Conservation (phyloP, 169 alveolate species). For the Plasmodium ovale region DNA sequence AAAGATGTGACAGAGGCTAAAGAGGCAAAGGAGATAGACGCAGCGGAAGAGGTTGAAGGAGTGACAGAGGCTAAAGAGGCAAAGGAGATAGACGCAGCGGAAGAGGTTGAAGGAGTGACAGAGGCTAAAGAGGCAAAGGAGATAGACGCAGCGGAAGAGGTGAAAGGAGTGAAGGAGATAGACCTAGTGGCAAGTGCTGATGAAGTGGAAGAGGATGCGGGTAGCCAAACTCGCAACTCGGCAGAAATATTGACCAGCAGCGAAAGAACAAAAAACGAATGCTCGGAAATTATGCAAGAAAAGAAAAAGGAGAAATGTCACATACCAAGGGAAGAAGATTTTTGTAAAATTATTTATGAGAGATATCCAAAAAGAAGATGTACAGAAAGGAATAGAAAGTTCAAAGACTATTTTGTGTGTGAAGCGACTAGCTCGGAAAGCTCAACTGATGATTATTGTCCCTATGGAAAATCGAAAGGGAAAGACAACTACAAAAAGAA, state of each 20-base stretch:
- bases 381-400: not conserved
- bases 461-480: not conserved
- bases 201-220: not conserved
- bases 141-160: not conserved
- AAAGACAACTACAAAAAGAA: not conserved
- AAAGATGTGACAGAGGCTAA: not conserved
- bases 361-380: not conserved
- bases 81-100: not conserved
- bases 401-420: not conserved
- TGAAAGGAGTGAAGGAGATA: not conserved
- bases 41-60: not conserved
- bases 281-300: too few species aligned
- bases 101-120: not conserved
- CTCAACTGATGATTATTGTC: slow-evolving; percentile 29
- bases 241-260: too few species aligned
- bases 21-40: not conserved
- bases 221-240: too few species aligned
- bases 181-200: not conserved
- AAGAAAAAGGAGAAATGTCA: too few species aligned
- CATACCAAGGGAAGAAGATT: too few species aligned
- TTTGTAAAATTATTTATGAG: not conserved
- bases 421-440: slow-evolving; percentile 2
- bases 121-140: not conserved
- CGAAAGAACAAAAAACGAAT: too few species aligned
- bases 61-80: not conserved